A percentile compares a stretch with the other conserved stretches of the same genome.
Evolutionary conservation across 176 grass and related monocot genomes (phyloP).

Genomic region (Hordeum vulgare): DNA sequence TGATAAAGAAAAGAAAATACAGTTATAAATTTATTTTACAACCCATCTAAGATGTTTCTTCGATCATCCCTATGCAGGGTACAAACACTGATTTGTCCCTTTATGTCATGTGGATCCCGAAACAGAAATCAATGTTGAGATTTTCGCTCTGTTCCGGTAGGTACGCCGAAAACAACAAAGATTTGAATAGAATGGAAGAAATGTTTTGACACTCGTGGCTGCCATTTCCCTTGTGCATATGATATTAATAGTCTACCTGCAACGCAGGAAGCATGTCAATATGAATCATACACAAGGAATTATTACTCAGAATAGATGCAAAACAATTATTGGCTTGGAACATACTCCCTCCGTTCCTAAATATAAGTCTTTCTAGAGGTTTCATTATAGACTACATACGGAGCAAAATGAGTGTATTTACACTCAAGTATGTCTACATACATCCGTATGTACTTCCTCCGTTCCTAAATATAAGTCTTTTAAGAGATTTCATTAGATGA

Average conservation of each 20-base stretch:
- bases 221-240: conserved; percentile 29
- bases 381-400: too few species aligned
- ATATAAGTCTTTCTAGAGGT: too few species aligned
- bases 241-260: conserved; percentile 37
- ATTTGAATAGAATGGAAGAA: conserved; percentile 51
- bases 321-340: background rate
- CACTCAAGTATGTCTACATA: too few species aligned
- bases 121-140: conserved; percentile 15
- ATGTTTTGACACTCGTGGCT: conserved; percentile 17
- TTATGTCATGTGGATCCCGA: conserved; percentile 5
- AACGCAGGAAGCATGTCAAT: background rate
- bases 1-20: background rate
- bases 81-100: conserved; percentile 7
- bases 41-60: conserved; percentile 32
- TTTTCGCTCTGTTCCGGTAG: background rate
- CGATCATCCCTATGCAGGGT: conserved; percentile 28
- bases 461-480: too few species aligned
- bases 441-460: too few species aligned
- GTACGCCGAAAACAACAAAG: conserved; percentile 38
- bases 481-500: too few species aligned
- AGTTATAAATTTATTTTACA: conserved; percentile 38
- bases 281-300: background rate
- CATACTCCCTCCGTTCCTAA: too few species aligned
- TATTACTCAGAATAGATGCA: background rate
- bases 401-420: too few species aligned